These are phyloP conservation scores for Nemania sp. DNA, from an alignment of 2,329 filamentous ascomycete species.

Conservation along the genomic window DNA sequence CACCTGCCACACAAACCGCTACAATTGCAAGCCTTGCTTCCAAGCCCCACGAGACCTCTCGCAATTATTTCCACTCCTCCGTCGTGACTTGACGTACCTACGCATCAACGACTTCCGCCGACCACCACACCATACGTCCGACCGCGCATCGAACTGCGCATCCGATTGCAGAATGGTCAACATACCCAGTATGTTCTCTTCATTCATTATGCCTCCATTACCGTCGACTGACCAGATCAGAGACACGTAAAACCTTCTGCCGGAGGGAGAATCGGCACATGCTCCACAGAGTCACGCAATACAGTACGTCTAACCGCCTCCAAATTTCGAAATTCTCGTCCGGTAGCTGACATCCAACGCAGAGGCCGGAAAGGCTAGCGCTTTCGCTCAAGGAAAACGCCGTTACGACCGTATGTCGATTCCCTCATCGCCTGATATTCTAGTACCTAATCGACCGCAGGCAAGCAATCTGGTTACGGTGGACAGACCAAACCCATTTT, in stretches of 20 bases:
- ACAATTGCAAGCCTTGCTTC: no score
- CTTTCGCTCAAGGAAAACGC: constrained; percentile 4
- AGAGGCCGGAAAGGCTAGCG: constrained; percentile 4
- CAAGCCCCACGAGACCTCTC: no score
- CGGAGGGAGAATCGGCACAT: neutral
- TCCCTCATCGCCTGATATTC: neutral
- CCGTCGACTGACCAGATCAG: neutral
- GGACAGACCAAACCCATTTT: constrained; percentile 99
- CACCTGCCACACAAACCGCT: no score
- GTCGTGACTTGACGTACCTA: no score
- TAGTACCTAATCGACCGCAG: constrained; percentile 56
- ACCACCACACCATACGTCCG: no score
- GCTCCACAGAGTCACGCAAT: constrained; percentile 2
- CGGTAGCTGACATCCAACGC: neutral
- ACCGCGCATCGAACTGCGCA: no score
- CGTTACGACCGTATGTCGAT: constrained; percentile 7
- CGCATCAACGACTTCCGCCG: no score
- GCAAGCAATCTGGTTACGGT: constrained; percentile 53
- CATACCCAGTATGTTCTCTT: neutral
- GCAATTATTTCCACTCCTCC: no score
- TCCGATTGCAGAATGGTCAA: constrained; percentile 2
- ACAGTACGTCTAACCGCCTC: neutral
- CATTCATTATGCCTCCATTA: neutral
- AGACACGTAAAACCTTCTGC: constrained; percentile 8
- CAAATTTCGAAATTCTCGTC: neutral